Conservation (phyloP, 2,329 filamentous ascomycete genomes). For the Nothopassalora personata region DNA sequence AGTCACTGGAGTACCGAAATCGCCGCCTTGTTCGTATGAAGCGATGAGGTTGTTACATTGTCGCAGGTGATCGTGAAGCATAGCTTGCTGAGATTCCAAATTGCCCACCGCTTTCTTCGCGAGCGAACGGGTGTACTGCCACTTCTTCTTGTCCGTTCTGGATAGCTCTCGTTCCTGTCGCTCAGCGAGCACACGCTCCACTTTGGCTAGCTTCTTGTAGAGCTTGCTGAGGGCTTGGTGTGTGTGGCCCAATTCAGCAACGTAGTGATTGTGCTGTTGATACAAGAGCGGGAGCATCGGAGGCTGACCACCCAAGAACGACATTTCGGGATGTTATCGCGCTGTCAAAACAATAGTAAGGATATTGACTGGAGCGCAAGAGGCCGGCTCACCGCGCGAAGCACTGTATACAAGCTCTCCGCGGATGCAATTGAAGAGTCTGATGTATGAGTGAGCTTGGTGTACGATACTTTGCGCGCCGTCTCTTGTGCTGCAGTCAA, state of each 20-base stretch:
- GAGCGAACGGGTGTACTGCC: conserved; percentile 24
- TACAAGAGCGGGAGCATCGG: conserved; percentile 24
- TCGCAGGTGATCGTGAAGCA: conserved; percentile 22
- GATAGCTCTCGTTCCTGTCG: conserved; percentile 20
- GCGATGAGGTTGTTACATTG: conserved; percentile 27
- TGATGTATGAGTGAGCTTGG: conserved; percentile 2
- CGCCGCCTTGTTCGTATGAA: conserved; percentile 17
- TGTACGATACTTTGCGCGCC: conserved; percentile 14
- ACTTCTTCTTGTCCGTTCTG: conserved; percentile 27
- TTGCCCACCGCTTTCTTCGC: conserved; percentile 20
- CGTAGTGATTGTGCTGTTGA: conserved; percentile 25
- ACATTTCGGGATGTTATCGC: conserved; percentile 11
- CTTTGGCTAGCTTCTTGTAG: conserved; percentile 25
- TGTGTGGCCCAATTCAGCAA: conserved; percentile 23
- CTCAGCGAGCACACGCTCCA: conserved; percentile 20
- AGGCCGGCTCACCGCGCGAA: conserved; percentile 22
- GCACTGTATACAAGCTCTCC: background rate
- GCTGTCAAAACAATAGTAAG: conserved; percentile 4
- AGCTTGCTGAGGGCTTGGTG: conserved; percentile 27
- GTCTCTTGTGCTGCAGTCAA: conserved; percentile 17
- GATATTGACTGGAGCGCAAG: conserved; percentile 15
- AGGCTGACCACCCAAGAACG: conserved; percentile 9
- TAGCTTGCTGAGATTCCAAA: conserved; percentile 22
- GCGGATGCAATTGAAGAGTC: background rate
- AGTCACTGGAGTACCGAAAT: conserved; percentile 15